These are phyloP conservation scores for Verticillium alfalfae DNA, from an alignment of 2,329 filamentous ascomycete genomes.

Conservation along the genomic window DNA sequence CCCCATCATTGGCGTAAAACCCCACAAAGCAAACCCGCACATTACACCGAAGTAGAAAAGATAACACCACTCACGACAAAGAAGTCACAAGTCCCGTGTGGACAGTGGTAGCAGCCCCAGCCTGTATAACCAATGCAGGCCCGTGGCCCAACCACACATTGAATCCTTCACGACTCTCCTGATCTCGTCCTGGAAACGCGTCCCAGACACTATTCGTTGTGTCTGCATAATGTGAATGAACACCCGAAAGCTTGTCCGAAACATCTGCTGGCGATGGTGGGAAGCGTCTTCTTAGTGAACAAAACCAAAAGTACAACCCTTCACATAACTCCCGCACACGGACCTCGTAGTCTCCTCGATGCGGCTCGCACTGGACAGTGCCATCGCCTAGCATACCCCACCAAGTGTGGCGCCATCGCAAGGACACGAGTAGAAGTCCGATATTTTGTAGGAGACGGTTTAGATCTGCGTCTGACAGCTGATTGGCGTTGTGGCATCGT, in stretches of 20 bases:
- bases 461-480: constrained; percentile 20
- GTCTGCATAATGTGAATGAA: constrained; percentile 10
- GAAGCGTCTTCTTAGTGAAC: constrained; percentile 31
- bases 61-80: background rate
- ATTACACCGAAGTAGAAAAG: background rate
- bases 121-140: constrained; percentile 28
- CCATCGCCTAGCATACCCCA: constrained; percentile 34
- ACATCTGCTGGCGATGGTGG: constrained; percentile 23
- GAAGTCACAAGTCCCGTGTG: background rate
- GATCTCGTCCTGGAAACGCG: constrained; percentile 27
- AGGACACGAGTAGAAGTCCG: constrained; percentile 22
- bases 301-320: constrained; percentile 39
- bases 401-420: constrained; percentile 38
- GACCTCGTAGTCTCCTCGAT: constrained; percentile 29
- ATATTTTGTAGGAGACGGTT: constrained; percentile 3
- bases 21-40: background rate
- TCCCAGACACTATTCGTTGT: constrained; percentile 31
- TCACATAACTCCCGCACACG: constrained; percentile 32
- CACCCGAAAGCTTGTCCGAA: background rate
- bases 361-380: constrained; percentile 24
- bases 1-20: background rate
- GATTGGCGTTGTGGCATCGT: constrained; percentile 3
- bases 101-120: constrained; percentile 22
- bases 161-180: constrained; percentile 29
- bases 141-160: constrained; percentile 31